phyloP scores from a whole-genome alignment of 129 eudicot species.

The Apium graveolens region DNA sequence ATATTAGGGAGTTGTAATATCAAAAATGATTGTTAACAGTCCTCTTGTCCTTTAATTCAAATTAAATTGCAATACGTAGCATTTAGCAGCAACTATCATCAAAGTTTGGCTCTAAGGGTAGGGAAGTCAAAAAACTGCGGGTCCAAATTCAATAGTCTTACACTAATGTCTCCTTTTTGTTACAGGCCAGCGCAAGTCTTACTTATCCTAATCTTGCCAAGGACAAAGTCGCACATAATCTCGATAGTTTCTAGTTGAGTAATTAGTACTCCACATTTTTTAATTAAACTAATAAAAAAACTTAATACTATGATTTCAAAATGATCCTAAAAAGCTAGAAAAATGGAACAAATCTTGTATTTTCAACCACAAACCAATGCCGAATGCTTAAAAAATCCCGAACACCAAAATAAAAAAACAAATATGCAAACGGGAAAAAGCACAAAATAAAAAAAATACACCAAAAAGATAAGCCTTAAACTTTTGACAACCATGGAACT shows the following conservation, averaged over 20 bases:
- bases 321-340: background rate
- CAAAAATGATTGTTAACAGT: background rate
- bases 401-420: background rate
- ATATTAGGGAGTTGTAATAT: background rate
- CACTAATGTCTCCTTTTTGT: background rate
- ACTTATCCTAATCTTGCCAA: background rate
- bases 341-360: too few relatives aligned
- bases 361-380: too few relatives aligned
- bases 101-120: background rate
- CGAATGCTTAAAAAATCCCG: too few relatives aligned
- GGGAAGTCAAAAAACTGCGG: background rate
- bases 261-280: background rate
- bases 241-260: background rate
- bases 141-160: background rate
- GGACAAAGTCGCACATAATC: background rate
- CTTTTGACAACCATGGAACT: background rate
- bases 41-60: background rate
- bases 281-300: background rate
- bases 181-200: background rate
- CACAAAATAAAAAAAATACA: background rate
- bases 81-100: background rate
- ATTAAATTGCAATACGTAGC: background rate
- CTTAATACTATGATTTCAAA: background rate
- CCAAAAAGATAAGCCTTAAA: background rate
- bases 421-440: background rate